These are phyloP conservation scores for Aspergillus sp. DNA, from an alignment of 2,329 filamentous ascomycete genomes.

Conservation along the genomic window DNA sequence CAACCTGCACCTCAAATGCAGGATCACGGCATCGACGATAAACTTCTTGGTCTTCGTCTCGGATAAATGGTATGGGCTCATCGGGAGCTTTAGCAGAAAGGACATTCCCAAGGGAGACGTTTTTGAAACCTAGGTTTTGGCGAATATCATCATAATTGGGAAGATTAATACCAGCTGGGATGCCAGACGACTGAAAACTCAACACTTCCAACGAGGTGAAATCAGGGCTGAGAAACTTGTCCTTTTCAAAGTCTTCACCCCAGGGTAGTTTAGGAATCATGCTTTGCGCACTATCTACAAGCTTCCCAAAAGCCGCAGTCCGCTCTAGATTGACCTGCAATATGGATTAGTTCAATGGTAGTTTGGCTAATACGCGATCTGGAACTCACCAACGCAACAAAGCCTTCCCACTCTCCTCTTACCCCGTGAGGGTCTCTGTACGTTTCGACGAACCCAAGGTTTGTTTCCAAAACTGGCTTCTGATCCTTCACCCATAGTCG, in stretches of 20 bases:
- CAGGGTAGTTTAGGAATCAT: slow-evolving; percentile 91
- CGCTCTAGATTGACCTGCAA: slow-evolving; percentile 76
- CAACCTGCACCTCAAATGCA: slow-evolving; percentile 93
- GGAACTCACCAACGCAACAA: slow-evolving; percentile 60
- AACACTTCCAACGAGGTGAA: slow-evolving; percentile 94
- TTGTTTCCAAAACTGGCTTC: slow-evolving; percentile 74
- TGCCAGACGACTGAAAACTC: slow-evolving; percentile 69
- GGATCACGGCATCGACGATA: slow-evolving; percentile 82
- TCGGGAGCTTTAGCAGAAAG: slow-evolving; percentile 87
- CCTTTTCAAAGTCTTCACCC: slow-evolving; percentile 87
- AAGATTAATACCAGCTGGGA: slow-evolving; percentile 60
- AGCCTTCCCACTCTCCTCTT: slow-evolving; percentile 82
- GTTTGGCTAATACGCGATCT: neutral
- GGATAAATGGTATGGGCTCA: slow-evolving; percentile 89
- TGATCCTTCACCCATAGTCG: slow-evolving; percentile 81
- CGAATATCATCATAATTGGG: slow-evolving; percentile 61
- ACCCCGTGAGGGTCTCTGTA: slow-evolving; percentile 81
- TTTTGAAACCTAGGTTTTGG: slow-evolving; percentile 66
- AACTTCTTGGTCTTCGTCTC: slow-evolving; percentile 71
- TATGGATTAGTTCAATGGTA: neutral
- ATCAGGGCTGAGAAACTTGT: slow-evolving; percentile 91
- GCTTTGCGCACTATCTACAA: slow-evolving; percentile 76
- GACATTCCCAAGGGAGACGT: slow-evolving; percentile 85
- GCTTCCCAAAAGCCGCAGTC: slow-evolving; percentile 79
- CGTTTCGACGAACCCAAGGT: slow-evolving; percentile 82